Percentiles rank a stretch among this genome's conserved stretches.
Evolutionary conservation across 2,329 filamentous ascomycete species (phyloP).

Genomic region (Penicillium aurantiogriseum): DNA sequence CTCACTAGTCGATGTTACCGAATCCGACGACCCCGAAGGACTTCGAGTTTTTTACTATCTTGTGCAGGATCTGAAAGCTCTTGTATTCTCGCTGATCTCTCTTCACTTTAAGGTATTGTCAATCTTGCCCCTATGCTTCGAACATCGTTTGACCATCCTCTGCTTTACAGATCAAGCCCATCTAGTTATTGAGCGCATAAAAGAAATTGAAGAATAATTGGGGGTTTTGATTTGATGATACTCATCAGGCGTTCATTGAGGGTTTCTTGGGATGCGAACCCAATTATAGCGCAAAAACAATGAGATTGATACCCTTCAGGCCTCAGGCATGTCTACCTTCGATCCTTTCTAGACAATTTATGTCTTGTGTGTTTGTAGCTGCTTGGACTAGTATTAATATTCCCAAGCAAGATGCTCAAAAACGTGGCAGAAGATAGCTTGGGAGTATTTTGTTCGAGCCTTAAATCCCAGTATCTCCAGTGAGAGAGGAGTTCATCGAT

Average conservation of each 20-base stretch:
- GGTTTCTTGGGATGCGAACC: constrained; percentile 11
- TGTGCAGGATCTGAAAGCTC: constrained; percentile 92
- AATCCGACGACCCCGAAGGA: constrained; percentile 92
- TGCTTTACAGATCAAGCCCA: constrained; percentile 52
- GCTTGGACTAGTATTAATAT: neutral
- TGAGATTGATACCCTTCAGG: constrained; percentile 6
- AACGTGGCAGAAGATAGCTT: neutral
- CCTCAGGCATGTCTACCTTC: neutral
- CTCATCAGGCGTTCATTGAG: constrained; percentile 23
- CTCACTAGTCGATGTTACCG: constrained; percentile 92
- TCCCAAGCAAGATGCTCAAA: neutral
- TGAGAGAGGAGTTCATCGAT: neutral
- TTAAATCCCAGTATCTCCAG: neutral
- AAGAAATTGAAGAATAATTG: constrained; percentile 2
- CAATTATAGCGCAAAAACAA: constrained; percentile 10
- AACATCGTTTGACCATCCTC: constrained; percentile 1
- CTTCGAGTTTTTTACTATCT: constrained; percentile 98
- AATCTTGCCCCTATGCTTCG: neutral
- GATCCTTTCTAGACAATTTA: neutral
- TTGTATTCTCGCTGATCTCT: constrained; percentile 94
- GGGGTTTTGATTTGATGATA: constrained; percentile 21
- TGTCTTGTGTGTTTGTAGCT: neutral
- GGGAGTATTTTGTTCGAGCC: neutral
- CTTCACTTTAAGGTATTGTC: constrained; percentile 83
- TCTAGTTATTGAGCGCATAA: constrained; percentile 33